Percentiles rank a stretch among this genome's conserved stretches.
phyloP scores from a whole-genome alignment of 75 land plant genomes.

The Picea glauca region DNA sequence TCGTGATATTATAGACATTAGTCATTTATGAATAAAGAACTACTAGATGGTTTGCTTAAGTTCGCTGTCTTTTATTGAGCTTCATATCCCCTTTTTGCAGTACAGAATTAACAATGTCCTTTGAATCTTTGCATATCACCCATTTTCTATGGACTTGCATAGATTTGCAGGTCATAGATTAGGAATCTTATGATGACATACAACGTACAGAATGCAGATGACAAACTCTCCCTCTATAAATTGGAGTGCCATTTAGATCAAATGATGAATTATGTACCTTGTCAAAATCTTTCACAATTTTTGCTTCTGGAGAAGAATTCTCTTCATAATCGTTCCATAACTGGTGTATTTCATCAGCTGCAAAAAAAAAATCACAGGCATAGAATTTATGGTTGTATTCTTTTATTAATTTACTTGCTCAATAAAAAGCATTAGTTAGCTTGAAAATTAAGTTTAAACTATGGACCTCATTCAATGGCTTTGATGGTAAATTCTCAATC shows the following conservation, averaged over 20 bases:
- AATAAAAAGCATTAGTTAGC: conserved; percentile 1
- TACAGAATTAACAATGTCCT: background rate
- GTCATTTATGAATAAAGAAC: background rate
- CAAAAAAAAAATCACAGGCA: conserved; percentile 14
- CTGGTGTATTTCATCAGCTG: conserved; percentile 76
- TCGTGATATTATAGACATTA: background rate
- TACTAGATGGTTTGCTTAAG: background rate
- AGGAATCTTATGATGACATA: background rate
- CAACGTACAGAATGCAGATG: background rate
- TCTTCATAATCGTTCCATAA: conserved; percentile 92
- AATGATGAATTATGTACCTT: conserved; percentile 43
- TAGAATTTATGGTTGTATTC: background rate
- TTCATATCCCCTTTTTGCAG: background rate
- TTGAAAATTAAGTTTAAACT: no score
- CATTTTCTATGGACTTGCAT: background rate
- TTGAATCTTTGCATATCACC: background rate
- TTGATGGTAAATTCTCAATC: background rate
- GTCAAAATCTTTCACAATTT: conserved; percentile 92
- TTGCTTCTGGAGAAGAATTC: conserved; percentile 78
- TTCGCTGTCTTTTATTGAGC: background rate
- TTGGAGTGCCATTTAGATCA: background rate
- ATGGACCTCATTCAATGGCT: background rate
- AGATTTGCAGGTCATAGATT: background rate
- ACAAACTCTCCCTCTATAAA: background rate
- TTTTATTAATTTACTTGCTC: background rate